A percentile compares a stretch with the other conserved stretches of the same genome.
phyloP scores from a whole-genome alignment of 2,329 filamentous ascomycete genomes.

The Beauveria bassiana region DNA sequence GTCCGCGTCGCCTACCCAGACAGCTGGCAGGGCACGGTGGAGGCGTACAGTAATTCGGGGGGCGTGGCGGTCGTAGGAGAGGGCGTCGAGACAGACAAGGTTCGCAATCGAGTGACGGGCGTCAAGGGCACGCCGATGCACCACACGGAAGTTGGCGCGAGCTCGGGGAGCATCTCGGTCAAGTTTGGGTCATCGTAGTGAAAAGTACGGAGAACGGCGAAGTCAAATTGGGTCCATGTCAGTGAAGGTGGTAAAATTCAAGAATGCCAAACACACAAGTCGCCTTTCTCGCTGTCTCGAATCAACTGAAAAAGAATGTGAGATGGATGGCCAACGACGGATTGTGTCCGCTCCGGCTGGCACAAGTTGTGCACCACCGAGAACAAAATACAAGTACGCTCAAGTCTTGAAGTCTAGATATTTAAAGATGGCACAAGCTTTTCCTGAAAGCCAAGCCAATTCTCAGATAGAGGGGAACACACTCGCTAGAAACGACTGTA shows the following conservation, averaged over 20 bases:
- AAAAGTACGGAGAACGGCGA: background rate
- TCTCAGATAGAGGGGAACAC: slow-evolving; percentile 2
- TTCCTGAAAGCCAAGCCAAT: too few relatives aligned
- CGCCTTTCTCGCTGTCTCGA: too few relatives aligned
- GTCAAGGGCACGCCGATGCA: background rate
- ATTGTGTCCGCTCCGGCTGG: too few relatives aligned
- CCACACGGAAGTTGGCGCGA: background rate
- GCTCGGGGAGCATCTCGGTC: background rate
- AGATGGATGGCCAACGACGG: too few relatives aligned
- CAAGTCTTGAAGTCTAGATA: too few relatives aligned
- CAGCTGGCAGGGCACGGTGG: background rate
- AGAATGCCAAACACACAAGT: too few relatives aligned
- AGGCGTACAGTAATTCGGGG: background rate
- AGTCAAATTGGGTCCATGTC: background rate
- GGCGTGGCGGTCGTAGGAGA: background rate
- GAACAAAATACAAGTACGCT: too few relatives aligned
- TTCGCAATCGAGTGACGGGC: background rate
- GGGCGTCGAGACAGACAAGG: background rate
- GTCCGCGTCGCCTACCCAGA: background rate
- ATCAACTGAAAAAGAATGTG: too few relatives aligned
- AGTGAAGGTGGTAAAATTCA: background rate
- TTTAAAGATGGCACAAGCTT: too few relatives aligned
- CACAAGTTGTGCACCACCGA: too few relatives aligned
- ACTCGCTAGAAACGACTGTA: slow-evolving; percentile 12
- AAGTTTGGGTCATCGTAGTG: background rate